phyloP scores from a whole-genome alignment of 2,329 filamentous ascomycete species.

The Aspergillus aculeatus region DNA sequence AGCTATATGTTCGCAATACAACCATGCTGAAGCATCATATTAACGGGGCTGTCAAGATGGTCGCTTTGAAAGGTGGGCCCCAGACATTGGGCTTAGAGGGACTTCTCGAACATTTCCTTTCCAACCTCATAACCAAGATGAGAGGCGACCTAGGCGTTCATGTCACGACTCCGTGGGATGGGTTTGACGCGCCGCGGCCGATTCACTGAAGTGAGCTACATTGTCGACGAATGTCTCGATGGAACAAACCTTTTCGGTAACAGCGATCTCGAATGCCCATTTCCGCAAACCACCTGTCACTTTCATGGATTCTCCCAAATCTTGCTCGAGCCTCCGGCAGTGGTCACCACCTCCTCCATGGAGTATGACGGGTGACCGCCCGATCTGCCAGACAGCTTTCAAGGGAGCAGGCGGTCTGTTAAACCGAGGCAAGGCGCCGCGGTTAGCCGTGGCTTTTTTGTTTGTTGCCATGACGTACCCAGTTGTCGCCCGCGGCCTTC shows the following conservation, averaged over 20 bases:
- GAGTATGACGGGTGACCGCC: too few relatives aligned
- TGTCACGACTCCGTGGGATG: constrained; percentile 3
- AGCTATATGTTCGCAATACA: constrained; percentile 4
- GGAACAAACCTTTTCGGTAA: too few relatives aligned
- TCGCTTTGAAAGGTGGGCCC: constrained; percentile 7
- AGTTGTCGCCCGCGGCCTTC: background rate
- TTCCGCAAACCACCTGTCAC: too few relatives aligned
- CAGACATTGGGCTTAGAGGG: constrained; percentile 10
- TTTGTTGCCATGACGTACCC: background rate
- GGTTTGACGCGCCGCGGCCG: background rate
- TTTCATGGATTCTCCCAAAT: too few relatives aligned
- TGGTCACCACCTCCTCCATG: too few relatives aligned
- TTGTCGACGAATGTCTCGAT: too few relatives aligned
- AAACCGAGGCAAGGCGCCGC: background rate
- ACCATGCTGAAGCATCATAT: constrained; percentile 6
- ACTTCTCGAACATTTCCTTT: constrained; percentile 6
- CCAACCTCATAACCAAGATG: constrained; percentile 6
- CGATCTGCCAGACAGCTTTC: too few relatives aligned
- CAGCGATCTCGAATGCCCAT: too few relatives aligned
- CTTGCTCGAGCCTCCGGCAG: too few relatives aligned
- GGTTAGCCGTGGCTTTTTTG: background rate
- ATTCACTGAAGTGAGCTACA: too few relatives aligned
- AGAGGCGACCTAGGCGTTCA: background rate
- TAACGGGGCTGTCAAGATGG: constrained; percentile 8
- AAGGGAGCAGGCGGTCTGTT: too few relatives aligned